Evolutionary conservation across 1,139 yeast genomes (phyloP), one percentile per base, ranked within the genome.

Genomic region (Geotrichum phurueaensis): DNA sequence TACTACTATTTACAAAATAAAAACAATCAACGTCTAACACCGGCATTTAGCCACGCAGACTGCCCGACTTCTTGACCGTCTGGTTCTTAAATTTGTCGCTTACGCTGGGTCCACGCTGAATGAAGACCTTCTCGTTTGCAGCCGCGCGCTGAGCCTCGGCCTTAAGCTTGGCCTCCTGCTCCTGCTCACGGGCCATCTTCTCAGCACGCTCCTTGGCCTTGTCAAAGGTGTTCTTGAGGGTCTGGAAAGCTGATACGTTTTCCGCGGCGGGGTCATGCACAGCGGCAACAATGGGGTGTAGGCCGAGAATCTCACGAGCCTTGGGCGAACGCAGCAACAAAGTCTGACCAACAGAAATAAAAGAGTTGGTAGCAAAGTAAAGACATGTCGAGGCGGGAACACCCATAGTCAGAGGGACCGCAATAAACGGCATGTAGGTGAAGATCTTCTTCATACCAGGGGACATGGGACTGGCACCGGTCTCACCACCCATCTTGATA

Each of bases 401-500:
- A 60, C 86, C 82, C 85, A 88, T 89, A 18, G 98, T 92, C 67
- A 94, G 83, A 29, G 92, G 84, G 63, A 94, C 86, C 2, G 97
- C 89, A 45, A 86, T 78, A 66, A 91, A 79, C 27, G 98, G 98
- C 68, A 90, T 75, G 62, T 80, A 79, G 56, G 88, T 84, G 78
- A 92, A 82, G 36, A 87, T 75, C 70, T 85, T 87, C 76, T 84
- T 84, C 84, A 90, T 82, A 47, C 80, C 81, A 2, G 92, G 89
- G 61, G 86, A 79, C 75, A 89, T 81, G 66, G 82, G 84, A 62
- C 83, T 84, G 54, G 87, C 86, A 61, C 96, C 97, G 22, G 96
- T 87, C 73, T 94, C 98, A 66, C 97, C 97, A 63, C 98, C 99
- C 50, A 85, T 76, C 75, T 86, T 83, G 72, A 94, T 74, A 23